Percentiles rank a stretch among this genome's conserved stretches.
Evolutionary conservation across 2,329 filamentous ascomycete species (phyloP).

Genomic region (Chaetothyriales sp.): DNA sequence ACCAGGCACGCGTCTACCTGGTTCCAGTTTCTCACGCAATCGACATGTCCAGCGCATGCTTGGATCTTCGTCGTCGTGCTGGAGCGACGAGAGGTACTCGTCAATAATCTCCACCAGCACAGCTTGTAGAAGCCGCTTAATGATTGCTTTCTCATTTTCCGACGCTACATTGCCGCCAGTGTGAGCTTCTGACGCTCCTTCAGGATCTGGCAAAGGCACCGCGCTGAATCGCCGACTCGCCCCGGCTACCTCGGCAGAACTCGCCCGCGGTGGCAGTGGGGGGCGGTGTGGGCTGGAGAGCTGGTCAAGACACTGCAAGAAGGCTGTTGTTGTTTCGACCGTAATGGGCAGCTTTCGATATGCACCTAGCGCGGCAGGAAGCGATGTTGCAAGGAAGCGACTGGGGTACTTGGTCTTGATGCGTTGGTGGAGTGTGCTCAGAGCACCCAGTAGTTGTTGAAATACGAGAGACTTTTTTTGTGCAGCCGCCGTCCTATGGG

Average conservation of each 20-base stretch:
- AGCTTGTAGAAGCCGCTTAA: conserved; percentile 45
- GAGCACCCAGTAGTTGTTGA: conserved; percentile 36
- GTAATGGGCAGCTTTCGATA: conserved; percentile 42
- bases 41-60: conserved; percentile 33
- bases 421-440: conserved; percentile 44
- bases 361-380: conserved; percentile 47
- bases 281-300: conserved; percentile 46
- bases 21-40: conserved; percentile 45
- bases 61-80: conserved; percentile 5
- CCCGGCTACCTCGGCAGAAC: conserved; percentile 29
- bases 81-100: conserved; percentile 33
- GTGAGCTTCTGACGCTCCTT: conserved; percentile 42
- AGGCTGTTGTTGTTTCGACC: conserved; percentile 43
- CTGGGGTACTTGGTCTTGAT: conserved; percentile 53
- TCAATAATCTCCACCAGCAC: conserved; percentile 49
- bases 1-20: conserved; percentile 36
- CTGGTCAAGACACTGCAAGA: conserved; percentile 45
- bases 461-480: conserved; percentile 33
- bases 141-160: conserved; percentile 38
- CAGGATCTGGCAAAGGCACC: conserved; percentile 39
- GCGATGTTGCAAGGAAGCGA: conserved; percentile 49
- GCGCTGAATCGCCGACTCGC: conserved; percentile 19
- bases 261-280: conserved; percentile 44
- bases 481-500: conserved; percentile 17
- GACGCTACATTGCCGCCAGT: conserved; percentile 29